Conservation (phyloP, 2,329 filamentous ascomycete species). For the Fusarium anthophilum region DNA sequence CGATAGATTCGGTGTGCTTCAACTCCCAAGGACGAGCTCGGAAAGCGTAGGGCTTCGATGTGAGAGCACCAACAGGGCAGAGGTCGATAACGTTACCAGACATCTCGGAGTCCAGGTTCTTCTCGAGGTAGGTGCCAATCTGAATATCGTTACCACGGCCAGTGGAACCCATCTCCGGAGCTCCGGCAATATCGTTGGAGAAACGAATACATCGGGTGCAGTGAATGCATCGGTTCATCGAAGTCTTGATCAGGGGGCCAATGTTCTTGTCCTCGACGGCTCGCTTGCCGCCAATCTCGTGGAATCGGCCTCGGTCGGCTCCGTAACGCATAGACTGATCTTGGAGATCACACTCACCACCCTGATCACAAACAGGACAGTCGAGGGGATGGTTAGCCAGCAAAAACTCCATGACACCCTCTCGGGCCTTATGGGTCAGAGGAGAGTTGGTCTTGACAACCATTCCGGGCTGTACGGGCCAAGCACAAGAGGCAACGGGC, state of each 20-base stretch:
- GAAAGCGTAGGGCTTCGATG: conserved; percentile 98
- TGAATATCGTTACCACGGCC: conserved; percentile 97
- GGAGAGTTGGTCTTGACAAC: conserved; percentile 98
- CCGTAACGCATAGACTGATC: conserved; percentile 99
- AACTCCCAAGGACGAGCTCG: conserved; percentile 96
- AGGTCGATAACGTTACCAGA: conserved; percentile 98
- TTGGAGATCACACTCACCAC: conserved; percentile 98
- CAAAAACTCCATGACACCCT: conserved; percentile 99
- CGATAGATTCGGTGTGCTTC: conserved; percentile 94
- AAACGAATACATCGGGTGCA: conserved; percentile 98
- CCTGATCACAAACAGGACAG: conserved; percentile 98
- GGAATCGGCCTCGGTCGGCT: conserved; percentile 93
- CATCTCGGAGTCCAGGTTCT: conserved; percentile 91
- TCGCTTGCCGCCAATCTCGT: conserved; percentile 95
- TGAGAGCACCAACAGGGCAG: conserved; percentile 95
- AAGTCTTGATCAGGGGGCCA: conserved; percentile 96
- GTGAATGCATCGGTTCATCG: conserved; percentile 99
- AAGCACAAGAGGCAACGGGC: conserved; percentile 97
- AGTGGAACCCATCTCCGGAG: conserved; percentile 91
- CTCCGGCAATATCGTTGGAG: conserved; percentile 95
- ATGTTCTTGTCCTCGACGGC: conserved; percentile 99
- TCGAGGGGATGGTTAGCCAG: conserved; percentile 96
- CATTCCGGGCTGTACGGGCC: conserved; percentile 99
- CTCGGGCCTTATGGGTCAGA: conserved; percentile 94
- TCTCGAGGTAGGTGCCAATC: conserved; percentile 97